These are phyloP conservation scores for Solanum medicagineum DNA, from an alignment of 257 asterid species.

Conservation along the genomic window DNA sequence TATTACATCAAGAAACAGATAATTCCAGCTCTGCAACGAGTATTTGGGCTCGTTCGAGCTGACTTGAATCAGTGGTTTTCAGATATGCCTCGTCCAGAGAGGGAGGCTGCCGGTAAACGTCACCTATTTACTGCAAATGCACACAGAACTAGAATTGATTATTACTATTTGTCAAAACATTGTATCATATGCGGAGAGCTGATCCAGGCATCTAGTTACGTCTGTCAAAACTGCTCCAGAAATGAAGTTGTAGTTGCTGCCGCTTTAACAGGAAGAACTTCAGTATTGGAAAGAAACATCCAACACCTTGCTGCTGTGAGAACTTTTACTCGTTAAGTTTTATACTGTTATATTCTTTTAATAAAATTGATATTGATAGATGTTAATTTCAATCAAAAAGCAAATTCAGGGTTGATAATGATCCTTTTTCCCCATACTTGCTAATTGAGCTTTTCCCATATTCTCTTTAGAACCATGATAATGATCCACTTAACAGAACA, in stretches of 20 bases:
- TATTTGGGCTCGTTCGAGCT: constrained; percentile 83
- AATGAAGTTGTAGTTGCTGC: constrained; percentile 51
- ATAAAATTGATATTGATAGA: background rate
- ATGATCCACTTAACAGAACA: background rate
- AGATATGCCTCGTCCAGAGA: constrained; percentile 78
- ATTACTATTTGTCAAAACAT: constrained; percentile 66
- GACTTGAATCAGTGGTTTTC: constrained; percentile 78
- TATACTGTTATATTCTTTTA: background rate
- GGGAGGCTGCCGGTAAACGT: constrained; percentile 48
- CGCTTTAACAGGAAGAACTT: constrained; percentile 68
- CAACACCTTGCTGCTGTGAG: constrained; percentile 91
- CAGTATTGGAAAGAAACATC: constrained; percentile 64
- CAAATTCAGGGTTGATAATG: background rate
- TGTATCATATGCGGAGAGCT: constrained; percentile 70
- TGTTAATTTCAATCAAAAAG: background rate
- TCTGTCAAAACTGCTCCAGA: constrained; percentile 50
- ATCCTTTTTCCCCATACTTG: background rate
- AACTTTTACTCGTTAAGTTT: background rate
- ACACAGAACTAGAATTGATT: constrained; percentile 66
- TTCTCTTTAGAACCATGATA: background rate
- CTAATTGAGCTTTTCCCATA: background rate
- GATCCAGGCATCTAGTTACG: constrained; percentile 53
- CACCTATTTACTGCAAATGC: constrained; percentile 27
- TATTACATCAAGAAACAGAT: constrained; percentile 91
- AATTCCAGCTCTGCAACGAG: constrained; percentile 83